Evolutionary conservation across 2,329 filamentous ascomycete species (phyloP).

Genomic region (Alternaria arborescens): DNA sequence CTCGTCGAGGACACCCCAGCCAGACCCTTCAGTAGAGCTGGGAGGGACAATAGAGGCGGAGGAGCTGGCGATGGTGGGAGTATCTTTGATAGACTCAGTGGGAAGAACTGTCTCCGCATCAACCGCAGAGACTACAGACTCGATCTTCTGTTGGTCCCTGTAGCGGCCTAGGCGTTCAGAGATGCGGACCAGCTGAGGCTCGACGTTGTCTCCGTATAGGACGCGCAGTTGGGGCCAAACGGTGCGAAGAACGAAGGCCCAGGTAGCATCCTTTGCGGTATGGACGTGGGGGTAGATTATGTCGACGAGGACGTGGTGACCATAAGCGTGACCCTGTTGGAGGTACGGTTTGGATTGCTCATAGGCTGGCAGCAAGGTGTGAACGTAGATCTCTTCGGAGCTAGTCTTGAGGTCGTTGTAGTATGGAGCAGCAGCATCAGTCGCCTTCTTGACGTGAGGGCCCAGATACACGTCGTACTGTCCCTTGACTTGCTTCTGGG

Average conservation of each 20-base stretch:
- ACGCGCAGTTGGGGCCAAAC: constrained; percentile 83
- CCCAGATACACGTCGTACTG: constrained; percentile 77
- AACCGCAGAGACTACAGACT: constrained; percentile 65
- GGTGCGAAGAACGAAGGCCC: constrained; percentile 75
- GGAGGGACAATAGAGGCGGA: constrained; percentile 29
- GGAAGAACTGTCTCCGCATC: constrained; percentile 48
- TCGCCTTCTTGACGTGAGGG: constrained; percentile 74
- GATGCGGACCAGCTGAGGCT: constrained; percentile 93
- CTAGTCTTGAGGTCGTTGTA: constrained; percentile 71
- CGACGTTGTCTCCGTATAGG: constrained; percentile 89
- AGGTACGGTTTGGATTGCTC: constrained; percentile 77
- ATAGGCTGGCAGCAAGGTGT: constrained; percentile 79
- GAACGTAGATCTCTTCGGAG: constrained; percentile 73
- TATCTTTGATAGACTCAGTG: constrained; percentile 26
- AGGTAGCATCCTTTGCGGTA: constrained; percentile 74
- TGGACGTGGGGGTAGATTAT: constrained; percentile 76
- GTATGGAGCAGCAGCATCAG: constrained; percentile 72
- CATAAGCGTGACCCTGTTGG: constrained; percentile 70
- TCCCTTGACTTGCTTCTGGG: constrained; percentile 66
- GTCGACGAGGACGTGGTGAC: constrained; percentile 71
- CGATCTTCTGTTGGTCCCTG: constrained; percentile 69
- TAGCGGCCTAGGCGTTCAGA: constrained; percentile 86
- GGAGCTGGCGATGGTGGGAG: constrained; percentile 33
- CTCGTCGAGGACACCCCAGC: constrained; percentile 44
- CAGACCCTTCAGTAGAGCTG: constrained; percentile 34